Percentiles rank a stretch among this genome's conserved stretches.
Evolutionary conservation across 352 stramenopile genomes (phyloP).

Genomic region (Achlya hypogyna): DNA sequence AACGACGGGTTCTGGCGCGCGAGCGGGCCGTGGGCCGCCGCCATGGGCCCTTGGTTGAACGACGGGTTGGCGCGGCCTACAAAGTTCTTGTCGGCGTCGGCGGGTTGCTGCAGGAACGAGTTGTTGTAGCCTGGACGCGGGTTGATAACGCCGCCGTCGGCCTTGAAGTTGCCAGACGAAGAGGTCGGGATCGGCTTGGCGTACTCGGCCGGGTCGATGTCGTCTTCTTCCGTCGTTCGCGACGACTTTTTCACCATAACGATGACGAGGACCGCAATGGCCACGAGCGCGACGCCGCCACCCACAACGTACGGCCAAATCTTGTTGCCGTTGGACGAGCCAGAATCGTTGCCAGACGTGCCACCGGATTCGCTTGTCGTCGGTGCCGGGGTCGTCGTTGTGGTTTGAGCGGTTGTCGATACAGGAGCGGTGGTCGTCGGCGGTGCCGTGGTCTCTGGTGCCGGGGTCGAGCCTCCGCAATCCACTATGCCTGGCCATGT

Average conservation of each 20-base stretch:
- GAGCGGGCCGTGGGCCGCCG: too few relatives aligned
- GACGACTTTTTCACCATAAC: constrained; percentile 8
- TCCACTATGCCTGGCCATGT: not conserved
- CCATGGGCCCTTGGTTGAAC: not conserved
- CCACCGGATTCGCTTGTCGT: not conserved
- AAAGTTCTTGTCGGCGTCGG: not conserved
- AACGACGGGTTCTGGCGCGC: constrained; percentile 2
- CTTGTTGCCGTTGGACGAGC: not conserved
- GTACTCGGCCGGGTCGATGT: constrained; percentile 13
- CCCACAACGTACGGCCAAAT: constrained; percentile 9
- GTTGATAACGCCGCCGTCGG: not conserved
- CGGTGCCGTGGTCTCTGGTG: not conserved
- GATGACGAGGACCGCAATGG: constrained; percentile 10
- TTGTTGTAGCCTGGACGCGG: constrained; percentile 3
- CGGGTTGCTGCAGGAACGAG: not conserved
- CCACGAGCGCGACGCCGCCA: constrained; percentile 3
- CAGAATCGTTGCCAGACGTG: not conserved
- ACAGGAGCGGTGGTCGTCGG: not conserved
- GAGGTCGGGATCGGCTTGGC: constrained; percentile 3
- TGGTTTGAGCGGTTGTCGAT: not conserved
- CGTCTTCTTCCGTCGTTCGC: constrained; percentile 2
- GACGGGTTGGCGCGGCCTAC: not conserved
- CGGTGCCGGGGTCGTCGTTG: not conserved
- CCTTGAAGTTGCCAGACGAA: not conserved
- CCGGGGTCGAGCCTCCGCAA: not conserved